Evolutionary conservation across 2,329 filamentous ascomycete species (phyloP).

Genomic region (Penicillium sp.): DNA sequence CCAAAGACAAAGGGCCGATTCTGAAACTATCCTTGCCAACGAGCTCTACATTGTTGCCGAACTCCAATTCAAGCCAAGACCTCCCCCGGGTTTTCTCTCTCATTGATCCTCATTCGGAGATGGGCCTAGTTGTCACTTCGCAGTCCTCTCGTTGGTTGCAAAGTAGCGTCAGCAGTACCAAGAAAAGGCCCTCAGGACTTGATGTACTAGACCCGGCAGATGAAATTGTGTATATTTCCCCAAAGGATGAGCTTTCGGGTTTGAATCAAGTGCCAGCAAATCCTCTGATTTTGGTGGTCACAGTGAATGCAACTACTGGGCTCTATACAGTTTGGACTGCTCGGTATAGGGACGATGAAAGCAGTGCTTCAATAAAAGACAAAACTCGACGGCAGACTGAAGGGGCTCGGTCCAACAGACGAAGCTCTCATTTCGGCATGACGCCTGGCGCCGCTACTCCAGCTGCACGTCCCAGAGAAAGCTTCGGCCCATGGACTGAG

Average conservation of each 20-base stretch:
- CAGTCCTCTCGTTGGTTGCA: slow-evolving; percentile 35
- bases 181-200: slow-evolving; percentile 31
- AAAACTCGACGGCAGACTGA: slow-evolving; percentile 53
- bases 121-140: slow-evolving; percentile 74
- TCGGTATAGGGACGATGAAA: slow-evolving; percentile 71
- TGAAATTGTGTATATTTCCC: slow-evolving; percentile 80
- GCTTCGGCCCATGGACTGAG: slow-evolving; percentile 62
- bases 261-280: slow-evolving; percentile 35
- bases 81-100: slow-evolving; percentile 72
- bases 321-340: slow-evolving; percentile 84
- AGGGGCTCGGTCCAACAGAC: slow-evolving; percentile 67
- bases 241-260: slow-evolving; percentile 53
- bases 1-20: slow-evolving; percentile 47
- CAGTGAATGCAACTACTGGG: slow-evolving; percentile 73
- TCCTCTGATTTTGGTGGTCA: slow-evolving; percentile 73
- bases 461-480: slow-evolving; percentile 70
- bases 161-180: slow-evolving; percentile 26
- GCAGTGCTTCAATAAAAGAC: slow-evolving; percentile 44
- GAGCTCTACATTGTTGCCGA: slow-evolving; percentile 58
- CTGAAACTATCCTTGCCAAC: slow-evolving; percentile 51
- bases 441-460: slow-evolving; percentile 76
- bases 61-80: slow-evolving; percentile 58
- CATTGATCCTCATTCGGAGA: slow-evolving; percentile 80
- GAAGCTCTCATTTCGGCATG: slow-evolving; percentile 64
- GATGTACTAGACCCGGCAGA: slow-evolving; percentile 74